Conservation (phyloP, 208 protist genomes). For the Leishmania turanica region DNA sequence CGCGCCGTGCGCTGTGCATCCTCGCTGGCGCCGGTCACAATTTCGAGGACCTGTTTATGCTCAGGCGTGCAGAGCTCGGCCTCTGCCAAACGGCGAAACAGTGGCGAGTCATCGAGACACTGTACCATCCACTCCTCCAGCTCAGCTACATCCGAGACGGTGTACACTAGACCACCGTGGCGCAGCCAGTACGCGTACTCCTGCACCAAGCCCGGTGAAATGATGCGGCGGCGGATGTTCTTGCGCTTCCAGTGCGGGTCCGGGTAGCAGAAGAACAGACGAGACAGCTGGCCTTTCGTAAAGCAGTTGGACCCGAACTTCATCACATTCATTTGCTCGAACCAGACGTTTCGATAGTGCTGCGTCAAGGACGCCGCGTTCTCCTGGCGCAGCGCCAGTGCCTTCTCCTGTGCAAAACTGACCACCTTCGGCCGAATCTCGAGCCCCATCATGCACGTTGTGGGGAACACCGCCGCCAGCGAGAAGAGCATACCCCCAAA, state of each 20-base stretch:
- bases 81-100: conserved; percentile 90
- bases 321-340: conserved; percentile 97
- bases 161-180: conserved; percentile 96
- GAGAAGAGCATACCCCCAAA: conserved; percentile 96
- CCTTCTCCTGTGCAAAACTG: conserved; percentile 90
- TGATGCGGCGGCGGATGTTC: conserved; percentile 97
- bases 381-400: conserved; percentile 45
- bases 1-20: conserved; percentile 86
- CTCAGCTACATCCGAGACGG: conserved; percentile 95
- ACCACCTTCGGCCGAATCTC: conserved; percentile 97
- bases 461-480: conserved; percentile 91
- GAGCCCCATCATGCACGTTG: conserved; percentile 95
- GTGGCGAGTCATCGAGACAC: conserved; percentile 92
- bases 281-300: conserved; percentile 93
- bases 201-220: conserved; percentile 93
- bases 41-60: conserved; percentile 55
- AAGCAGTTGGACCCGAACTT: conserved; percentile 98
- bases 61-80: conserved; percentile 55
- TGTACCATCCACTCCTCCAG: conserved; percentile 94
- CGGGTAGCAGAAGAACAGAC: conserved; percentile 98
- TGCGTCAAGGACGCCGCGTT: conserved; percentile 68
- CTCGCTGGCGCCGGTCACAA: conserved; percentile 76
- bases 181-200: conserved; percentile 97
- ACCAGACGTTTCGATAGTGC: conserved; percentile 95
- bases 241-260: conserved; percentile 99